Evolutionary conservation across 2,329 filamentous ascomycete species (phyloP), one percentile per base, ranked within the genome.

Genomic region (Fusarium foetens): DNA sequence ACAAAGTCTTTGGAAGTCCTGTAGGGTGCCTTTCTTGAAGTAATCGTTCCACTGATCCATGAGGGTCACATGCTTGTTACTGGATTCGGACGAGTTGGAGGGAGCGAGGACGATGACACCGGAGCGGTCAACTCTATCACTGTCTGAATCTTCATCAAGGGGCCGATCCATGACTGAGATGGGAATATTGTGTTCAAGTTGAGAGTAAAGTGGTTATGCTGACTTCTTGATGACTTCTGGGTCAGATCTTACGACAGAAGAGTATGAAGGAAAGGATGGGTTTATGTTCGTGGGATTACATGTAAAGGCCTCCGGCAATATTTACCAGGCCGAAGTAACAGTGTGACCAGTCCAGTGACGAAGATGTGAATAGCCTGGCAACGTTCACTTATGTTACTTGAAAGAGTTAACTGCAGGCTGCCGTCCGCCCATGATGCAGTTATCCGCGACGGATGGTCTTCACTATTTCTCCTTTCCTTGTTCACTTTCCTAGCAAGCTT

Each of bases 1-100:
- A 75, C 86, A 84, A 29, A 88, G 76, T 4, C 80, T 76, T 60
- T 84, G 83, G 83, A 84, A 88, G 66, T 85, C 82, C 8, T 75
- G 72, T 0, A 88, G 79, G 0, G 69, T 60, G 10, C 73, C 72
- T 31, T 72, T 60, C 25, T 79, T 74, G 23, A 81, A 80, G 66
- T 83, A 83, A 13, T 61, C 14, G 3, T 79, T 48, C 76, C 80
- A 82, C 14, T 45, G 58, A 7, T 70, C n/a, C 31, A 70, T 21
- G 8, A 70, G 65, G 19, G 25, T 52, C 19, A 9, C 27, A 11
- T 25, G 21, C 36, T 55, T 55, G 29, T 38, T 62, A 9, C 21
- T 27, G 14, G 51, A 6, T 6, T 23, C 21, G 10, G 69, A 29
- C 10, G 38, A 43, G 8, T 25, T 23, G 19, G 31, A 27, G 6